Evolutionary conservation across 495 filamentous ascomycete genomes (phyloP).

Genomic region (Penicillium taxi): DNA sequence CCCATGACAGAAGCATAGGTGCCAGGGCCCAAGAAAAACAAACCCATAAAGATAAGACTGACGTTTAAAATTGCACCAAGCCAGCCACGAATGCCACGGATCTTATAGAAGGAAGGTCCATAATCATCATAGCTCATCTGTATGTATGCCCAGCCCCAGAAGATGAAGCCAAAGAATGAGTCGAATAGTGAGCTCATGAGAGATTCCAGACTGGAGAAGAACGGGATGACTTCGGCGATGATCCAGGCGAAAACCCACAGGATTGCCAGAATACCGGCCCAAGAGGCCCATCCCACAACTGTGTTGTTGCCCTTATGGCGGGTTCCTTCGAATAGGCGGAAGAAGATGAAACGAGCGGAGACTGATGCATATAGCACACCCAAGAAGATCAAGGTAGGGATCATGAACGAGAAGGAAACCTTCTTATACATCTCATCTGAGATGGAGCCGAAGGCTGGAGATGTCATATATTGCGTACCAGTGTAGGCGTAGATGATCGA

Average conservation of each 20-base stretch:
- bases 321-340: slow-evolving; percentile 70
- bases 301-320: slow-evolving; percentile 72
- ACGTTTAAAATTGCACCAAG: slow-evolving; percentile 57
- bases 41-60: slow-evolving; percentile 57
- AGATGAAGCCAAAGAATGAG: slow-evolving; percentile 90
- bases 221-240: slow-evolving; percentile 82
- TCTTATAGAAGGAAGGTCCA: slow-evolving; percentile 50
- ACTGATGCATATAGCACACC: slow-evolving; percentile 85
- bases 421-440: slow-evolving; percentile 66
- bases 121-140: slow-evolving; percentile 69
- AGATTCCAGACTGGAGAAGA: slow-evolving; percentile 75
- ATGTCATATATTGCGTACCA: slow-evolving; percentile 65
- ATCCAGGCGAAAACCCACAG: slow-evolving; percentile 76
- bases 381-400: slow-evolving; percentile 82
- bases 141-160: slow-evolving; percentile 85
- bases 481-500: slow-evolving; percentile 71
- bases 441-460: slow-evolving; percentile 76
- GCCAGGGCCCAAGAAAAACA: slow-evolving; percentile 68
- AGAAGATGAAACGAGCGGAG: slow-evolving; percentile 79
- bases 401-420: slow-evolving; percentile 84
- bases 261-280: slow-evolving; percentile 62
- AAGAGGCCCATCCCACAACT: slow-evolving; percentile 69
- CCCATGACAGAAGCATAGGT: slow-evolving; percentile 65
- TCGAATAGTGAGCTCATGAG: slow-evolving; percentile 89
- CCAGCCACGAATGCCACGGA: slow-evolving; percentile 53